phyloP scores from a whole-genome alignment of 306 rosid genomes.

The Trifolium repens region DNA sequence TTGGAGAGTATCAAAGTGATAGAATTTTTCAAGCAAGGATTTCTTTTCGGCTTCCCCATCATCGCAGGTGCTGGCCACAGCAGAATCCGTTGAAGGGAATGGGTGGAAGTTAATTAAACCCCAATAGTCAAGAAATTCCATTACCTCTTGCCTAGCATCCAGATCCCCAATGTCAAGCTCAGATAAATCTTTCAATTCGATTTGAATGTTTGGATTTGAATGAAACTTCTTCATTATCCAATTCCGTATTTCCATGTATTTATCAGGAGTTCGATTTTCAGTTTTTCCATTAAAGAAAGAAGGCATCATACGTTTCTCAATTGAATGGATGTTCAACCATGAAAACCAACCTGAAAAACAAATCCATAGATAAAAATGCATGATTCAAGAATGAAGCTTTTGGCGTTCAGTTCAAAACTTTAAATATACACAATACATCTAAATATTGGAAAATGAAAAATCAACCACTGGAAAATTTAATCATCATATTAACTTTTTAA shows the following conservation, averaged over 20 bases:
- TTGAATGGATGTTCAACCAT: slow-evolving; percentile 68
- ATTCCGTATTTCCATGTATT: slow-evolving; percentile 76
- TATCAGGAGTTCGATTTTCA: slow-evolving; percentile 66
- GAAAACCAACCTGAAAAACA: slow-evolving; percentile 88
- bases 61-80: slow-evolving; percentile 42
- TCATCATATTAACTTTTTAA: not conserved
- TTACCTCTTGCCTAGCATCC: slow-evolving; percentile 79
- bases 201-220: slow-evolving; percentile 57
- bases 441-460: slow-evolving; percentile 16
- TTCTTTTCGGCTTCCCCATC: slow-evolving; percentile 54
- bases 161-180: slow-evolving; percentile 75
- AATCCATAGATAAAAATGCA: slow-evolving; percentile 29
- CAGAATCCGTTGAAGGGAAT: slow-evolving; percentile 61
- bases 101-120: slow-evolving; percentile 95
- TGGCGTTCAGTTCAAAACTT: not conserved
- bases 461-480: not conserved
- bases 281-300: slow-evolving; percentile 75
- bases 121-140: slow-evolving; percentile 91
- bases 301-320: slow-evolving; percentile 75
- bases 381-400: slow-evolving; percentile 24
- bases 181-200: slow-evolving; percentile 73
- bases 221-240: slow-evolving; percentile 78
- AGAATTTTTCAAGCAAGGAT: slow-evolving; percentile 72
- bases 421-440: slow-evolving; percentile 1
- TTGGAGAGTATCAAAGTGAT: slow-evolving; percentile 72